Evolutionary conservation across 1,284 basidiomycete genomes (phyloP).

Genomic region (Golubevia pallescens): DNA sequence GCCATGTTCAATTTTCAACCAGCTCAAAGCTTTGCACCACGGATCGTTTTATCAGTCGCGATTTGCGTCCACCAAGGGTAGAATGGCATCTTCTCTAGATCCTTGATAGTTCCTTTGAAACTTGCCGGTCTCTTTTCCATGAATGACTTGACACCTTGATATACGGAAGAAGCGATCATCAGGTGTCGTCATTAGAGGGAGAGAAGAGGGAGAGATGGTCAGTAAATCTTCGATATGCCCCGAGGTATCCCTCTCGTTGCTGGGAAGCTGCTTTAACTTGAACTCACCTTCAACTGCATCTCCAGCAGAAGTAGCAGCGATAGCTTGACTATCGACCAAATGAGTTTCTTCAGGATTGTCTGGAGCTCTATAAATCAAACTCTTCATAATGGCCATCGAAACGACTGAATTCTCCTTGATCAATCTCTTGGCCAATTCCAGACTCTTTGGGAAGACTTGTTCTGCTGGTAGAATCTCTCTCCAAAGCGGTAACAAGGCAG

Average conservation of each 20-base stretch:
- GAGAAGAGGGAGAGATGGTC: background rate
- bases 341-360: slow-evolving; percentile 36
- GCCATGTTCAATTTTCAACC: too few species aligned
- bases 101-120: slow-evolving; percentile 26
- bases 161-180: too few species aligned
- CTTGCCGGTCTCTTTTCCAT: slow-evolving; percentile 30
- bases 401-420: slow-evolving; percentile 28
- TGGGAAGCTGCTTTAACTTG: background rate
- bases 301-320: slow-evolving; percentile 23
- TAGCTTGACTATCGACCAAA: slow-evolving; percentile 31
- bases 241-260: background rate
- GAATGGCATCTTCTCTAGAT: slow-evolving; percentile 32
- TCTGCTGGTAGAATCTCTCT: slow-evolving; percentile 17
- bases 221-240: background rate
- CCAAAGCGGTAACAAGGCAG: slow-evolving; percentile 22
- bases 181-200: background rate
- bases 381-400: slow-evolving; percentile 43
- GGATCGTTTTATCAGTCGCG: background rate
- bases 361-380: slow-evolving; percentile 30
- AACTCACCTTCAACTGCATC: slow-evolving; percentile 30
- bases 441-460: slow-evolving; percentile 22
- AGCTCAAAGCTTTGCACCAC: too few species aligned
- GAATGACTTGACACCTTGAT: slow-evolving; percentile 31
- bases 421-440: slow-evolving; percentile 29
- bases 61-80: slow-evolving; percentile 49